phyloP scores from a whole-genome alignment of 2,329 filamentous ascomycete genomes.

The Nemania sp. region DNA sequence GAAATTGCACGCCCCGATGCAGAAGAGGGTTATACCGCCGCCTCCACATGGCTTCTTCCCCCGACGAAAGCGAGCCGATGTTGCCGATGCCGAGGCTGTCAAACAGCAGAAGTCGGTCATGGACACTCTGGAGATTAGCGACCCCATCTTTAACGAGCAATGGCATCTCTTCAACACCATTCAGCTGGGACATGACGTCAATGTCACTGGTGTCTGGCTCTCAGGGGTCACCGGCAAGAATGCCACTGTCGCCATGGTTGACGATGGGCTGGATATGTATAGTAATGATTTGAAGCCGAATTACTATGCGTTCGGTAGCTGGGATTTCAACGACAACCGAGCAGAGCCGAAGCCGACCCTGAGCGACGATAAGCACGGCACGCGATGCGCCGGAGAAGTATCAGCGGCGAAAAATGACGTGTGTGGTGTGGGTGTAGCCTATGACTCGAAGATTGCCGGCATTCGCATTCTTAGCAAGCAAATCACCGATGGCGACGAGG shows the following conservation, averaged over 20 bases:
- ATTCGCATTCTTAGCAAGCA: constrained; percentile 92
- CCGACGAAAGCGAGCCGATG: constrained; percentile 43
- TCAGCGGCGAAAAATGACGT: constrained; percentile 91
- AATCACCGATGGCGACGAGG: constrained; percentile 93
- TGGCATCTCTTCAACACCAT: constrained; percentile 93
- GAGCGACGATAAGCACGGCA: constrained; percentile 89
- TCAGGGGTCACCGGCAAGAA: constrained; percentile 91
- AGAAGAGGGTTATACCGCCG: constrained; percentile 64
- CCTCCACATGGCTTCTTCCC: constrained; percentile 48
- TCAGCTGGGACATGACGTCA: constrained; percentile 89
- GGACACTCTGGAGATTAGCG: constrained; percentile 76
- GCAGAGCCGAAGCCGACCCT: constrained; percentile 85
- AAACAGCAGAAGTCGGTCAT: constrained; percentile 71
- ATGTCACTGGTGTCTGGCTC: constrained; percentile 94
- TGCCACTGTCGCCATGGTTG: constrained; percentile 90
- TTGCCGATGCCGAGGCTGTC: constrained; percentile 59
- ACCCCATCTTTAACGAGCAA: constrained; percentile 93
- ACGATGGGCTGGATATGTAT: constrained; percentile 96
- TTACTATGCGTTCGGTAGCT: constrained; percentile 92
- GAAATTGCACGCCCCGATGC: constrained; percentile 61
- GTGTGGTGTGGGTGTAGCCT: constrained; percentile 96
- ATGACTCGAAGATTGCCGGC: constrained; percentile 88
- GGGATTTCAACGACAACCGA: constrained; percentile 91
- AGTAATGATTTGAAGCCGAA: constrained; percentile 93
- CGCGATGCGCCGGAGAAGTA: constrained; percentile 93